Evolutionary conservation across 73 alveolate genomes (phyloP).

Genomic region (Tetrahymena elliotti): DNA sequence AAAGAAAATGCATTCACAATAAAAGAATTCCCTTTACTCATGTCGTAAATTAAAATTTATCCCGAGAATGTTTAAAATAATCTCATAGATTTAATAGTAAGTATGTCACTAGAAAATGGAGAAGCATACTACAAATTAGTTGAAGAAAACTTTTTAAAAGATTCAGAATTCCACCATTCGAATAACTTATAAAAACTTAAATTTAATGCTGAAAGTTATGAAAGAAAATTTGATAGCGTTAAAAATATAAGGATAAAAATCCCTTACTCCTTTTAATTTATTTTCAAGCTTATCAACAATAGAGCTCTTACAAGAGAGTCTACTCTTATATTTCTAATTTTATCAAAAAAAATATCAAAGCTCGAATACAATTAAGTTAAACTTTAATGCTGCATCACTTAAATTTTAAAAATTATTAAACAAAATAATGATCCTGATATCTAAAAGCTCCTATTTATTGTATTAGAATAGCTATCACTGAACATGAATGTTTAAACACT

Average conservation of each 20-base stretch:
- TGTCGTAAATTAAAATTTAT: background rate
- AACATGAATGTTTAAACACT: background rate
- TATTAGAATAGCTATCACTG: background rate
- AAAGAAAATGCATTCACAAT: background rate
- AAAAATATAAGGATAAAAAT: background rate
- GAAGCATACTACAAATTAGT: background rate
- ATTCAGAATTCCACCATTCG: background rate
- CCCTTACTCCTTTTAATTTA: background rate
- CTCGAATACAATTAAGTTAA: background rate
- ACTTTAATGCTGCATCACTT: background rate
- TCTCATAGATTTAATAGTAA: background rate
- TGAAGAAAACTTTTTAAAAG: background rate
- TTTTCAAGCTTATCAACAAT: background rate
- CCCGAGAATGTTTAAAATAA: background rate
- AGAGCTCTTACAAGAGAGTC: background rate
- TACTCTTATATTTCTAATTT: background rate
- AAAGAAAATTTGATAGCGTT: background rate
- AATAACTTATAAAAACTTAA: background rate
- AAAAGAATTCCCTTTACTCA: background rate
- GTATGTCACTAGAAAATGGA: background rate
- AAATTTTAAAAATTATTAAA: background rate
- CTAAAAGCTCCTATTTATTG: background rate
- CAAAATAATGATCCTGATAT: background rate
- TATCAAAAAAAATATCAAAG: background rate
- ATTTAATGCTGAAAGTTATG: background rate